phyloP scores from a whole-genome alignment of 208 protist genomes.

The Trypanosoma melophagium region DNA sequence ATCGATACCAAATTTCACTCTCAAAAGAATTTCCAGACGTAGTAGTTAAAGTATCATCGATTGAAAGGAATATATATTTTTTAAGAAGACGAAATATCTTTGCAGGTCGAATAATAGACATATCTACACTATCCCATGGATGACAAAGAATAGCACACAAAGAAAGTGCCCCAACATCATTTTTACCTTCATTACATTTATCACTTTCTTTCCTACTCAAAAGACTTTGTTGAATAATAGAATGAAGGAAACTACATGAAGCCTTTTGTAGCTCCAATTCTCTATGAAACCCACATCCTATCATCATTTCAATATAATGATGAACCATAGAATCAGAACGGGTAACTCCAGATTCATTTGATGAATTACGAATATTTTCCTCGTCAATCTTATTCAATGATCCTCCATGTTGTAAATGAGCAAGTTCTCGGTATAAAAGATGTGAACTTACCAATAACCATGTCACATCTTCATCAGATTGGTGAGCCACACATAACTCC shows the following conservation, averaged over 20 bases:
- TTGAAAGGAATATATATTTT: slow-evolving; percentile 34
- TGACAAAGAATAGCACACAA: slow-evolving; percentile 82
- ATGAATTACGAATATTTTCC: not conserved
- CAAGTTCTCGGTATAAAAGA: slow-evolving; percentile 29
- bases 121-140: slow-evolving; percentile 84
- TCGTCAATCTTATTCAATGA: not conserved
- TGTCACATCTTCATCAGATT: slow-evolving; percentile 44
- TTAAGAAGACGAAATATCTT: slow-evolving; percentile 80
- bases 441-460: slow-evolving; percentile 44
- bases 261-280: slow-evolving; percentile 77
- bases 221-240: slow-evolving; percentile 46
- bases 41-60: slow-evolving; percentile 19
- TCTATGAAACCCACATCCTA: slow-evolving; percentile 77
- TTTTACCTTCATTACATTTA: slow-evolving; percentile 7
- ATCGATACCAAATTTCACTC: slow-evolving; percentile 10
- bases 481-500: slow-evolving; percentile 53
- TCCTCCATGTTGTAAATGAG: slow-evolving; percentile 15
- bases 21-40: slow-evolving; percentile 1
- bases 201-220: slow-evolving; percentile 22
- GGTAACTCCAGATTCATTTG: slow-evolving; percentile 2
- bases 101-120: slow-evolving; percentile 70
- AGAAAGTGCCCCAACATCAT: slow-evolving; percentile 34
- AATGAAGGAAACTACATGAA: slow-evolving; percentile 77
- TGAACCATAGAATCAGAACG: slow-evolving; percentile 19
- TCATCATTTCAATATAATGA: slow-evolving; percentile 67